Percentiles rank a stretch among this genome's conserved stretches.
Conservation (phyloP, 169 alveolate species). For the Eimeria acervulina region DNA sequence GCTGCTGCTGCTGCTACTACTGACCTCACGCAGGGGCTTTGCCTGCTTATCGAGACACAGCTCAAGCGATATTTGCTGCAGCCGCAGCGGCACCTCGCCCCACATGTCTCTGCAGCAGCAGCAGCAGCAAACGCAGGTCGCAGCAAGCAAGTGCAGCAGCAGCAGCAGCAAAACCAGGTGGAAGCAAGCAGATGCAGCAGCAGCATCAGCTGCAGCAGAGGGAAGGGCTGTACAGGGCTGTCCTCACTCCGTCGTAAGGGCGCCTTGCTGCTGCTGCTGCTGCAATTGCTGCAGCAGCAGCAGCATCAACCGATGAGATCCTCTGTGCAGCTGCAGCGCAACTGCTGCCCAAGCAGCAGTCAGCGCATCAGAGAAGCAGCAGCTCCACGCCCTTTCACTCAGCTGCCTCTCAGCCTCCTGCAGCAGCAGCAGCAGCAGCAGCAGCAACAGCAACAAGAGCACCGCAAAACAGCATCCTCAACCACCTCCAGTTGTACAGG, state of each 20-base stretch:
- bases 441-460: slow-evolving; percentile 52
- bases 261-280: slow-evolving; percentile 1
- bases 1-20: background rate
- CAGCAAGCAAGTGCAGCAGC: background rate
- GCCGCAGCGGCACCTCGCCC: slow-evolving; percentile 23
- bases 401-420: slow-evolving; percentile 7
- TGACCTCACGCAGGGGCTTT: background rate
- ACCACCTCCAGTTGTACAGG: background rate
- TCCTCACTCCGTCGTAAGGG: background rate
- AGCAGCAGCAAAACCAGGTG: background rate
- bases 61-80: slow-evolving; percentile 24
- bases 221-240: background rate
- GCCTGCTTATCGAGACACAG: background rate
- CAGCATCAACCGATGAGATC: background rate
- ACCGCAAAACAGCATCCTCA: background rate
- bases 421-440: slow-evolving; percentile 45
- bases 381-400: background rate
- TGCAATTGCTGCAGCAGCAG: slow-evolving; percentile 33
- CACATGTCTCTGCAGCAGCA: slow-evolving; percentile 47
- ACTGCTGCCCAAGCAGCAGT: slow-evolving; percentile 51
- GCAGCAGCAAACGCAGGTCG: slow-evolving; percentile 11
- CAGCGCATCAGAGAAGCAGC: slow-evolving; percentile 9
- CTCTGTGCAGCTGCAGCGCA: slow-evolving; percentile 60
- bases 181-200: background rate
- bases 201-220: background rate